Evolutionary conservation across 345 rosid genomes (phyloP), one percentile per base, ranked within the genome.

Genomic region (Gossypium sturtianum): DNA sequence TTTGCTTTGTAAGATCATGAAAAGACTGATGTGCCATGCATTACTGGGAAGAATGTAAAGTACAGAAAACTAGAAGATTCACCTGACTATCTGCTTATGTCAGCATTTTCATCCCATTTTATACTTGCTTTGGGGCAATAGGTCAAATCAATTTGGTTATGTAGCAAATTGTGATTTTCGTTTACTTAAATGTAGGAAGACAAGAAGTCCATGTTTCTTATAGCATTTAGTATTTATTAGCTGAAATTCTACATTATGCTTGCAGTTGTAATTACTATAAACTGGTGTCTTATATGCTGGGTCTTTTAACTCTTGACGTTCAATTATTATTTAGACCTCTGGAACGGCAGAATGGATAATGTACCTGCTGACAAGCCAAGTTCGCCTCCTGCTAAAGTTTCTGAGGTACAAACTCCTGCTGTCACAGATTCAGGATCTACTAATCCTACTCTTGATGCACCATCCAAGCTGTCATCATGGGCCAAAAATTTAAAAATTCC

Each of bases 401-500:
- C 85, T 41, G 85, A 87, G 71, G 75, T 11, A 61, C 89, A 84
- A 57, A 76, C 83, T 74, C 44, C 84, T 76, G 68, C 80, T 73
- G 64, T 80, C 54, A 73, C 80, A 22, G 90, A 79, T 67, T 70
- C 87, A 61, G 83, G 70, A 65, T 72, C 59, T 11, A 74, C 81
- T 71, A 84, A 75, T 77, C 79, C 89, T 66, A 75, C 85, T 15
- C 79, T 62, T 71, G 94, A 87, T 60, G 85, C 84, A 3, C 78
- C 87, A 19, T 79, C 94, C 12, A 93, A 87, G 80, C 84, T 87
- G 44, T 76, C 94, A 56, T 81, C 91, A 7, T 90, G 93, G 94
- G 93, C 93, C 25, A 91, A 83, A 79, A 91, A 41, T 78, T 81
- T 92, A 81, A 90, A 90, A 80, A 87, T 90, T 79, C 91, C 94